Conservation (phyloP, 495 filamentous ascomycete genomes). For the Neurospora africana region DNA sequence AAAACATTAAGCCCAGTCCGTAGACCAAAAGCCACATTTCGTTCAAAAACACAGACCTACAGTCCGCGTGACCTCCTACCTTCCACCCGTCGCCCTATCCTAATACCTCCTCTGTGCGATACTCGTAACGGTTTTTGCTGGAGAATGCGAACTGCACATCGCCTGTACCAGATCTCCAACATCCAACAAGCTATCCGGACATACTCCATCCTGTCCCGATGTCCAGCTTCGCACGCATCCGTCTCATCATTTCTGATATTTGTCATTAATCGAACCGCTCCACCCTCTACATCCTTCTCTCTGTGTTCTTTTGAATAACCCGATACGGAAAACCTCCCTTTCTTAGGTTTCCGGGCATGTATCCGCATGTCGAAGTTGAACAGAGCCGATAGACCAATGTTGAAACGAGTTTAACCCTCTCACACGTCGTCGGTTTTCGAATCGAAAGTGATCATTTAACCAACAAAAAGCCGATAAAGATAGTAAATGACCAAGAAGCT, state of each 20-base stretch:
- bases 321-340: neutral
- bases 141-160: neutral
- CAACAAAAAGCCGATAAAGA: slow-evolving; percentile 18
- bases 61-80: neutral
- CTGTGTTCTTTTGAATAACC: too few species aligned
- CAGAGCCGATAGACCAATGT: neutral
- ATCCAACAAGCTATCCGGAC: neutral
- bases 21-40: neutral
- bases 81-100: neutral
- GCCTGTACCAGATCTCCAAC: neutral
- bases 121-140: neutral
- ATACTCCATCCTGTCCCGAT: neutral
- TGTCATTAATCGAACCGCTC: neutral
- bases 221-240: neutral
- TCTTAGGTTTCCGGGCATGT: neutral
- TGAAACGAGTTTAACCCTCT: neutral
- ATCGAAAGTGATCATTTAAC: neutral
- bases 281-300: neutral
- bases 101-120: neutral
- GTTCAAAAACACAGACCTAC: neutral
- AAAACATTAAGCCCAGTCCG: neutral
- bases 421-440: neutral
- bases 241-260: neutral
- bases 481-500: slow-evolving; percentile 66
- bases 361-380: neutral